Base-by-base conservation (phyloP, 306 rosid species). In the Argentina anserina region DNA sequence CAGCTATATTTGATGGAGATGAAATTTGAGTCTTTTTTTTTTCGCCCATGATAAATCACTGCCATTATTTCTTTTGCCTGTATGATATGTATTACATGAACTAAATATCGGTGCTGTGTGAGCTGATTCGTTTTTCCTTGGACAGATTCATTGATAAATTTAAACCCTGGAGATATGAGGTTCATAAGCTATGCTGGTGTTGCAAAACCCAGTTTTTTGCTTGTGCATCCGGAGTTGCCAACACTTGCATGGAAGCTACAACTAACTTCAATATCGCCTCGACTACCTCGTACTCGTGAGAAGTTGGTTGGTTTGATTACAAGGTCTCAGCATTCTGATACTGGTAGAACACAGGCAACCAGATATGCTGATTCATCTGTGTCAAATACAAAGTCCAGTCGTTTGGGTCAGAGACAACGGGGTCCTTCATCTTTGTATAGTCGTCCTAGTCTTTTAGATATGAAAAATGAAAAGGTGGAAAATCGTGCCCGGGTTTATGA, bases 371-470 rank as follows among this genome's bases (percentile, higher is more conserved):
- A 75, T 72, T 80, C 81, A 3, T 81, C 83, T 6, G 36, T 34
- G 3, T 65, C 88, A 13, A 88, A 76, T 55, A 25, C 33, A 12
- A 81, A 72, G 59, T 65, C 84, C 3, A 28, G 60, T 68, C 61
- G 81, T 25, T 46, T 76, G 80, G 82, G 73, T 69, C 76, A 77
- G 79, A 89, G 76, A 69, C 79, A 41, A 43, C 82, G 84, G 45
- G 85, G 87, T 11, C 62, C 87, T 23, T 84, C 97, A 9, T 85
- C 95, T 10, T 47, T 87, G 36, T 89, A 88, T 47, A 79, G 72
- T 70, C 97, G 86, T 74, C 99, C 99, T 65, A 90, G 99, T 84
- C 85, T 95, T 66, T 72, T 87, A 14, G 90, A 90, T 28, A 90
- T 89, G 96, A 91, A 80, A 80, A 91, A 87, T 56, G 96, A 87